Evolutionary conservation across 352 stramenopile species (phyloP).

Genomic region (Pythium biforme): DNA sequence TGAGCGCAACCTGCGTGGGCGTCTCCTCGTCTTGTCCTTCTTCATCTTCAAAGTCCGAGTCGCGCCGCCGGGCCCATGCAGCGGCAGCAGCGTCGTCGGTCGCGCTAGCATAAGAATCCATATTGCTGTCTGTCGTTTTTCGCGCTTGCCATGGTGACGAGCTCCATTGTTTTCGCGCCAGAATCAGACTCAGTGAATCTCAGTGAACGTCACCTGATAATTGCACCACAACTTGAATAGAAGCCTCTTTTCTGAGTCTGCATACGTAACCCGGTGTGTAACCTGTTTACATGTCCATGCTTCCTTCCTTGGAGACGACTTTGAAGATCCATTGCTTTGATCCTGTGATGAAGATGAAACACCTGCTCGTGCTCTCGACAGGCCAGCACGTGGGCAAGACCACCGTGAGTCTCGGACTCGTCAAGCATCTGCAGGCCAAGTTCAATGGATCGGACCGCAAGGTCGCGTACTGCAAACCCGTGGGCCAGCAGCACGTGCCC

Average conservation of each 20-base stretch:
- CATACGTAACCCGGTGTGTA: constrained; percentile 7
- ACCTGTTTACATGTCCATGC: neutral
- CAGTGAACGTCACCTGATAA: neutral
- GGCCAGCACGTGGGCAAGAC: constrained; percentile 98
- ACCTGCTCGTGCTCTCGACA: constrained; percentile 87
- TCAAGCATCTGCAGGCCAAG: constrained; percentile 92
- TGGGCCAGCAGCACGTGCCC: constrained; percentile 93
- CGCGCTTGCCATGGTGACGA: neutral
- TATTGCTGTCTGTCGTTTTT: neutral
- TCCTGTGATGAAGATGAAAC: constrained; percentile 32
- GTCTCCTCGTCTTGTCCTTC: constrained; percentile 3
- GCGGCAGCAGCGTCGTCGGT: no score
- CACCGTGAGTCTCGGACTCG: constrained; percentile 92
- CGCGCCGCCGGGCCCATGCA: no score
- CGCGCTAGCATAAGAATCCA: no score
- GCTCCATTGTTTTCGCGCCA: constrained; percentile 3
- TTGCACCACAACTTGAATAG: constrained; percentile 3
- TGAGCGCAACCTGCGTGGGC: constrained; percentile 30
- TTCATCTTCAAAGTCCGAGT: neutral
- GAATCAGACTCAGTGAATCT: constrained; percentile 15
- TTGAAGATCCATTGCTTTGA: constrained; percentile 13
- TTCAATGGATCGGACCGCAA: constrained; percentile 69
- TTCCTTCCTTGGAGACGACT: no score
- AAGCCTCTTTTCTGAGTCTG: constrained; percentile 11
- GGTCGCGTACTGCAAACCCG: constrained; percentile 94